Conservation (phyloP, 805 yeast genomes). For the Schwanniomyces yamadae region DNA sequence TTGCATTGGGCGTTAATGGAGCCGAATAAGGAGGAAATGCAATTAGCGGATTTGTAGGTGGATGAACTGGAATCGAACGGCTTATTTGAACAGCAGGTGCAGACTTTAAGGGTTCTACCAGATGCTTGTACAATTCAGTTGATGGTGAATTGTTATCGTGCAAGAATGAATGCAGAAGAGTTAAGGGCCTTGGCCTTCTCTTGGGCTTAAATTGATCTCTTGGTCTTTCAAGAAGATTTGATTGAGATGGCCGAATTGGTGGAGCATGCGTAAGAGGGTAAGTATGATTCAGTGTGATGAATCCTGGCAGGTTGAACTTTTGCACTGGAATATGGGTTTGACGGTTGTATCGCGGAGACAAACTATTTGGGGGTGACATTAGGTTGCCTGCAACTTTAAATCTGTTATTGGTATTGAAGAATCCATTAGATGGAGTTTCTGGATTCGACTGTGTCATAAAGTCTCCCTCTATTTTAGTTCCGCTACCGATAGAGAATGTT, state of each 20-base stretch:
- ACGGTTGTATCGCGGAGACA: constrained; percentile 7
- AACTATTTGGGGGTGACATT: constrained; percentile 27
- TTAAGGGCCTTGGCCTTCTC: constrained; percentile 39
- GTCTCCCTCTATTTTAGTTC: neutral
- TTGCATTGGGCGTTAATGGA: constrained; percentile 29
- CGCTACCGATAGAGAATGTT: constrained; percentile 12
- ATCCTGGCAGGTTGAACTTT: too few species aligned
- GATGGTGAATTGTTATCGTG: constrained; percentile 11
- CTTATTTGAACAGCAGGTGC: constrained; percentile 23
- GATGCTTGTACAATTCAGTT: neutral
- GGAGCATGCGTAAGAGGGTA: constrained; percentile 5
- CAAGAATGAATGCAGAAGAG: constrained; percentile 33
- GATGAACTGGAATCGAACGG: constrained; percentile 5
- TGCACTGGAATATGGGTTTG: constrained; percentile 1
- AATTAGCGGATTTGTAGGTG: constrained; percentile 1
- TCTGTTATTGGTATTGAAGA: constrained; percentile 5
- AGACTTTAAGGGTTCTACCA: constrained; percentile 15
- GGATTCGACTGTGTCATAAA: constrained; percentile 5
- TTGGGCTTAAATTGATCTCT: constrained; percentile 33
- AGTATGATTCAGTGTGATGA: too few species aligned
- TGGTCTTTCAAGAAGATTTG: constrained; percentile 1
- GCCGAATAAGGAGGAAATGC: constrained; percentile 17
- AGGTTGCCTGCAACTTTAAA: constrained; percentile 7
- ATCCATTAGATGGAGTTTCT: constrained; percentile 11
- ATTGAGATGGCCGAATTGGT: constrained; percentile 5